These are phyloP conservation scores for Termitomyces sp. DNA, from an alignment of 768 basidiomycete species.

Conservation along the genomic window DNA sequence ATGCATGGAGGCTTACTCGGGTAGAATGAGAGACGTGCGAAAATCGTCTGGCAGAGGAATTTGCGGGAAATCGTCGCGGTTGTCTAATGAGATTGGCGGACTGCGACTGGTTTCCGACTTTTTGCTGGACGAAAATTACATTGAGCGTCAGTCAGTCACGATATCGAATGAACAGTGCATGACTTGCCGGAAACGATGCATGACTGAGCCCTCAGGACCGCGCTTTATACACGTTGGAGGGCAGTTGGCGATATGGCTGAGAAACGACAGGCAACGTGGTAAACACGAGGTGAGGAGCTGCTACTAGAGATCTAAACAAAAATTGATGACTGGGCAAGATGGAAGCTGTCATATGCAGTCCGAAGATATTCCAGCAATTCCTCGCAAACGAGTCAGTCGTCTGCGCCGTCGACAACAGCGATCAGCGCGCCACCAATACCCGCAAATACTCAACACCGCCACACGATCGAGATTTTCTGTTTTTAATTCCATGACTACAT, in stretches of 20 bases:
- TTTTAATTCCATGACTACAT: no score
- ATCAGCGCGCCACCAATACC: slow-evolving; percentile 9
- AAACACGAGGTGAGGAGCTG: slow-evolving; percentile 57
- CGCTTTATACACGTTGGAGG: slow-evolving; percentile 66
- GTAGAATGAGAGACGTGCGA: slow-evolving; percentile 80
- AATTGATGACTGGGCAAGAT: slow-evolving; percentile 4
- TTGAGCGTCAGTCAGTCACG: slow-evolving; percentile 17
- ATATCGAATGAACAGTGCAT: slow-evolving; percentile 11
- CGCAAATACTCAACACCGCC: slow-evolving; percentile 10
- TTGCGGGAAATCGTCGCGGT: slow-evolving; percentile 39
- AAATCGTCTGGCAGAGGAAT: slow-evolving; percentile 72
- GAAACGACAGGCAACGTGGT: slow-evolving; percentile 63
- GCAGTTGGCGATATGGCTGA: slow-evolving; percentile 21
- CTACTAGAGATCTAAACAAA: slow-evolving; percentile 16
- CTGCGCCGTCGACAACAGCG: not conserved
- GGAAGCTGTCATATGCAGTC: slow-evolving; percentile 1
- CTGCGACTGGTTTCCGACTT: slow-evolving; percentile 65
- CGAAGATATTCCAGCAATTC: not conserved
- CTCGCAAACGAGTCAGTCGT: no score
- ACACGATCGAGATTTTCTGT: not conserved
- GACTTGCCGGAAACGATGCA: slow-evolving; percentile 83
- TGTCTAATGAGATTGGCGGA: slow-evolving; percentile 17
- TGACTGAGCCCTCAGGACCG: slow-evolving; percentile 37
- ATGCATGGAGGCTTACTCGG: slow-evolving; percentile 52
- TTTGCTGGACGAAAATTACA: slow-evolving; percentile 42